phyloP scores from a whole-genome alignment of 1,139 yeast species.

The Sporopachydermia cereana region DNA sequence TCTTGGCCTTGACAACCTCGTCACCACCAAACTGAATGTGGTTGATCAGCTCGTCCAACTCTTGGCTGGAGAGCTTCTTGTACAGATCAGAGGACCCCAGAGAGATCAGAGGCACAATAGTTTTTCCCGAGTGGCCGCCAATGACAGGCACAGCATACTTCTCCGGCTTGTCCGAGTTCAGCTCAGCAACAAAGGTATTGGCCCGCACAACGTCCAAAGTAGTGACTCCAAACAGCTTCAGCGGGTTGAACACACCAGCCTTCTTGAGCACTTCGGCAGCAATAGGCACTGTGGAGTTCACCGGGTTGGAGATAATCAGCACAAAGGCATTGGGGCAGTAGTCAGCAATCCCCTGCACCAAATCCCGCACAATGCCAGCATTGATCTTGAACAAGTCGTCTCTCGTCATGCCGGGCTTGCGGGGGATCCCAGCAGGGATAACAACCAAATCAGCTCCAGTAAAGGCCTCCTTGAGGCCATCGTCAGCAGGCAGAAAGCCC shows the following conservation, averaged over 20 bases:
- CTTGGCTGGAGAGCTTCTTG: constrained; percentile 36
- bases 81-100: constrained; percentile 42
- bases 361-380: constrained; percentile 77
- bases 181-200: constrained; percentile 61
- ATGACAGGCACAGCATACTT: constrained; percentile 68
- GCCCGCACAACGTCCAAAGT: constrained; percentile 87
- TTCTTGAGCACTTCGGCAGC: constrained; percentile 77
- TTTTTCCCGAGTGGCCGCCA: constrained; percentile 96
- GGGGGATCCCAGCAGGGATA: constrained; percentile 94
- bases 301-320: constrained; percentile 84
- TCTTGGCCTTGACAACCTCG: constrained; percentile 91
- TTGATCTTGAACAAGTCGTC: constrained; percentile 91
- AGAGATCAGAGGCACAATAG: constrained; percentile 83
- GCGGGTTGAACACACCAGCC: constrained; percentile 65
- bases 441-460: constrained; percentile 65
- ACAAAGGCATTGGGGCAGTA: constrained; percentile 66
- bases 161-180: constrained; percentile 27
- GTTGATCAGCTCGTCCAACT: constrained; percentile 60
- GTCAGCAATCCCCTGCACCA: constrained; percentile 71
- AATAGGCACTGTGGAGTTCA: constrained; percentile 90
- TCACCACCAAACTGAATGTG: constrained; percentile 97
- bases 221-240: constrained; percentile 83
- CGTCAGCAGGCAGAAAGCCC: constrained; percentile 57
- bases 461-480: constrained; percentile 46
- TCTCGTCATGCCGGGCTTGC: constrained; percentile 98